Conservation (phyloP, 495 filamentous ascomycete species). For the Gamarada debralockiae region DNA sequence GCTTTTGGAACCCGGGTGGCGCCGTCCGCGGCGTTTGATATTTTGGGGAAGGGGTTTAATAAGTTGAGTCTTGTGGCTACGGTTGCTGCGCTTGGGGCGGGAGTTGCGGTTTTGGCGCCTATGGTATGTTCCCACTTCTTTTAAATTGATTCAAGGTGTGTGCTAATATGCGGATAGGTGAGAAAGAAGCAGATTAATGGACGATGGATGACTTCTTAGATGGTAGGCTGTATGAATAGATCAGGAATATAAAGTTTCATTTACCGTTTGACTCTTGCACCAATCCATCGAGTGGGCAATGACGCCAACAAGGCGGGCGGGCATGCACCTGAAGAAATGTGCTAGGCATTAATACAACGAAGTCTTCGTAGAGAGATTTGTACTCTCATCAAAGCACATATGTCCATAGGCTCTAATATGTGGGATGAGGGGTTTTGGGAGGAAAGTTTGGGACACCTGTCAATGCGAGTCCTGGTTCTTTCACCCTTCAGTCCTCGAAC, state of each 20-base stretch:
- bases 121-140: slow-evolving; percentile 59
- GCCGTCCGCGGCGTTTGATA: slow-evolving; percentile 85
- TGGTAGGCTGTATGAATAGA: slow-evolving; percentile 8
- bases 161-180: slow-evolving; percentile 32
- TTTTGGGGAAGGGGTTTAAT: slow-evolving; percentile 88
- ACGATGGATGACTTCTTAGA: slow-evolving; percentile 33
- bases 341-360: too few species aligned
- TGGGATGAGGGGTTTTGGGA: too few species aligned
- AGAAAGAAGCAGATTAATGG: slow-evolving; percentile 50
- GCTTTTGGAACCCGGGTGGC: slow-evolving; percentile 81
- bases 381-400: too few species aligned
- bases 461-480: too few species aligned
- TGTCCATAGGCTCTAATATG: too few species aligned
- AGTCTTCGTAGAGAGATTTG: too few species aligned
- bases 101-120: slow-evolving; percentile 73
- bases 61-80: slow-evolving; percentile 82
- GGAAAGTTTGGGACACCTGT: too few species aligned
- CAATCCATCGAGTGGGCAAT: too few species aligned
- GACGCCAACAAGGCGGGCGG: too few species aligned
- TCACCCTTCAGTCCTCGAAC: too few species aligned
- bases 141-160: neutral
- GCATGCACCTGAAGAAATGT: too few species aligned
- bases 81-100: slow-evolving; percentile 69
- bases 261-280: too few species aligned
- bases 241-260: slow-evolving; percentile 4